Evolutionary conservation across 2,329 filamentous ascomycete genomes (phyloP).

Genomic region (Cladosporium halotolerans): DNA sequence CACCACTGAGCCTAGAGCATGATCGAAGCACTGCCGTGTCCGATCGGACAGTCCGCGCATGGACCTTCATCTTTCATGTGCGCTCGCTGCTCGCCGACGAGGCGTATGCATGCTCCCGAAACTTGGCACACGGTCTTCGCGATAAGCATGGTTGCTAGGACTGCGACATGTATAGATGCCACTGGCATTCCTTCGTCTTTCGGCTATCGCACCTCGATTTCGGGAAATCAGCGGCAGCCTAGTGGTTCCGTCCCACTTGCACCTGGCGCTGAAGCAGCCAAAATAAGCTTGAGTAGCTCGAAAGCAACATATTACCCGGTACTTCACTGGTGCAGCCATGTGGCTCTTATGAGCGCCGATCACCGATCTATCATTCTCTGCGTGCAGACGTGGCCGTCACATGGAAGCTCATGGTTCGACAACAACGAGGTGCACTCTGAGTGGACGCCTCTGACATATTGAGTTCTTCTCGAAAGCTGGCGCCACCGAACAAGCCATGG

Average conservation of each 20-base stretch:
- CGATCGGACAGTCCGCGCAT: too few species aligned
- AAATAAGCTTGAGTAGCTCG: slow-evolving; percentile 4
- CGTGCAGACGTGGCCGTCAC: slow-evolving; percentile 1
- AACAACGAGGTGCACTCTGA: not conserved
- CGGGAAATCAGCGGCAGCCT: not conserved
- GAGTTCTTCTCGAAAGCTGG: slow-evolving; percentile 10
- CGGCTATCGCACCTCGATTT: not conserved
- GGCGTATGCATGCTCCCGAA: too few species aligned
- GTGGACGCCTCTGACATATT: not conserved
- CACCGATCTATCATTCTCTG: not conserved
- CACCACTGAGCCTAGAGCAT: too few species aligned
- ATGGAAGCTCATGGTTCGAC: not conserved
- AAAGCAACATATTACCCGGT: slow-evolving; percentile 6
- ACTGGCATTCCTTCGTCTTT: not conserved
- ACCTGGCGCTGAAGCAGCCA: not conserved
- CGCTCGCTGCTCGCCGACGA: too few species aligned
- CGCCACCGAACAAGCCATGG: not conserved
- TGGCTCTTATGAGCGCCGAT: not conserved
- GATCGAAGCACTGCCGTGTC: too few species aligned
- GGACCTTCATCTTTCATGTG: too few species aligned
- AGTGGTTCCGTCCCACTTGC: too few species aligned
- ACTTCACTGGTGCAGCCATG: not conserved
- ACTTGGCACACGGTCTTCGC: too few species aligned
- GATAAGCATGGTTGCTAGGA: too few species aligned
- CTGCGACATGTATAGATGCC: too few species aligned